Base-by-base conservation (phyloP, 1,284 basidiomycete species). In the Salmacisia buchloeana region DNA sequence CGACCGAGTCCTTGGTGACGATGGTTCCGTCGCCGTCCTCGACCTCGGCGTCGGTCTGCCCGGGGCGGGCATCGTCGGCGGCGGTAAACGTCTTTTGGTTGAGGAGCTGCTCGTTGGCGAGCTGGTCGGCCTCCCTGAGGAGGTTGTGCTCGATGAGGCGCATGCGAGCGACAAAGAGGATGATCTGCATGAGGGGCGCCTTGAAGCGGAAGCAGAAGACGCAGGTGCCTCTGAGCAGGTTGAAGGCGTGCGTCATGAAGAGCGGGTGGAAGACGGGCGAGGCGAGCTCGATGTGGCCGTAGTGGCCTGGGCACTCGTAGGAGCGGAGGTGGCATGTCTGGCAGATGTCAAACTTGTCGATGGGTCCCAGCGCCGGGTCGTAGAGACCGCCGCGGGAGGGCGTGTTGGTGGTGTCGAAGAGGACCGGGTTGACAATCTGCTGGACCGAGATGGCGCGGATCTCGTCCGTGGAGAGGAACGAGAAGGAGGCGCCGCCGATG, bases 241-340 rank as follows among this genome's bases (percentile, higher is more conserved):
- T 89, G 81, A 89, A 94, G 84, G 91, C 89, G 77, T 96, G 92
- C 57, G 85, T 85, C 88, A 98, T 93, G 82, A 97, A 99, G 33
- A 99, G 83, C 0, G 96, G 96, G 79, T 99, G 94, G 80, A 91
- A 98, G 13, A 98, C 91, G 29, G 96, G 93, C 23, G 90, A 86
- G 10, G 96, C 92, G 5, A 99, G 86, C 73, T 97, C 93, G 70
- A 99, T 94, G 82, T 98, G 96, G n/a, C 96, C 96, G 83, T 91
- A 98, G 82, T 99, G 96, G 6, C 96, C 96, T 0, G 96, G 94
- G 80, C 96, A 99, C 66, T 89, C 88, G 81, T 89, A 97, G 76
- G 91, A 93, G 58, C 87, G 90, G 70, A 94, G 85, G 63, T 86
- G 88, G 80, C 96, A 99, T 81, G 96, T 97, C 71, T 89, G 84